Base-by-base conservation (phyloP, 768 basidiomycete genomes). In the Gloeophyllum trabeum region DNA sequence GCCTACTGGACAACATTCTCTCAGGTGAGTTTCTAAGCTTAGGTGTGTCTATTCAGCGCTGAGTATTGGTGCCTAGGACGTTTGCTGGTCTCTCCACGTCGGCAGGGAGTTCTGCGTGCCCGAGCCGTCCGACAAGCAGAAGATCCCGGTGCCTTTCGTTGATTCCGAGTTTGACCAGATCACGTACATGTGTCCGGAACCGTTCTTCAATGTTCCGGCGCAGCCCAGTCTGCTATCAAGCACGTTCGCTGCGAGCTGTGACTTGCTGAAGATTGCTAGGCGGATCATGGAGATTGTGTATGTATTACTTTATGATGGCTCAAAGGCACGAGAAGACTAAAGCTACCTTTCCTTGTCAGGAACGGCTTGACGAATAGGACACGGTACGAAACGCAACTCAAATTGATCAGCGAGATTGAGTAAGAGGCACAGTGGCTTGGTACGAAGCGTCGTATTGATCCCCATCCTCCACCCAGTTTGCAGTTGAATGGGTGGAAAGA, bases 21-120 rank as follows among this genome's bases (percentile, higher is more conserved):
- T 30, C 74, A 75, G 56, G 73, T 70, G 45, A 10, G 54, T 16
- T 34, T 26, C 26, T 5, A 14, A 28, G 13, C n/a, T 7, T 38
- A 37, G 36, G 28, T 18, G 7, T 20, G 19, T 32, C 21, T 37
- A 10, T 35, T n/a, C 19, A 5, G 22, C 21, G 21, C 25, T 42
- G n/a, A 32, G 22, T 12, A 22, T 13, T 4, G 3, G 19, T 43
- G 5, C 39, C n/a, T n/a, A 76, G 69, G 77, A 80, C 42, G 71
- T 76, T 4, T 77, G 74, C 40, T 79, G 78, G 78, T 75, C 73
- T 1, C 60, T 79, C 0, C 78, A 78, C 40, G 75, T 79, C n/a
- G 78, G 78, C 5, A 66, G 78, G 16, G 76, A 79, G 41, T 74
- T 71, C 52, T 69, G 66, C 42, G 63, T 76, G 19, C 53, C 69